These are phyloP conservation scores for Paramarasmius palmivorus DNA, from an alignment of 1,284 basidiomycete species.

Conservation along the genomic window DNA sequence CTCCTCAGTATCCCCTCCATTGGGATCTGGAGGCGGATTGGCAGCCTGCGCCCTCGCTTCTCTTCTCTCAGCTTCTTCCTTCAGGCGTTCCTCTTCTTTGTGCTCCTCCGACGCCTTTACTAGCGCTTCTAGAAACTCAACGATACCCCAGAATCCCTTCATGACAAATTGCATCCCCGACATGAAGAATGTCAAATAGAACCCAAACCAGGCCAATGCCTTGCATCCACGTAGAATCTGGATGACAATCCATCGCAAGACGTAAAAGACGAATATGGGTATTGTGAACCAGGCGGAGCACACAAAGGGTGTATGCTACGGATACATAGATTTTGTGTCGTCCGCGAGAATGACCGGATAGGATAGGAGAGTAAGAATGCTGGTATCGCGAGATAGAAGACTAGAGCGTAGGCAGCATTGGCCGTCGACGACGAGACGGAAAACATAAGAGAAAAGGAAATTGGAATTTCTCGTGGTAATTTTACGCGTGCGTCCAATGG, in stretches of 20 bases:
- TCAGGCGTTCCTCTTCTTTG: not conserved
- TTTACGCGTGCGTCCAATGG: too few species aligned
- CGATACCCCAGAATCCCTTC: not conserved
- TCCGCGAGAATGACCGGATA: not conserved
- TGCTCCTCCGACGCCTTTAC: not conserved
- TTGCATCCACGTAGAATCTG: constrained; percentile 1
- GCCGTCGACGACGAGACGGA: not conserved
- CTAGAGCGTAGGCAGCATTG: not conserved
- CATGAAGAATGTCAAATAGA: constrained; percentile 6
- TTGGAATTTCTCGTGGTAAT: too few species aligned
- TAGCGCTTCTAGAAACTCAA: constrained; percentile 1
- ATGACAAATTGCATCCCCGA: constrained; percentile 1
- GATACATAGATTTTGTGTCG: not conserved
- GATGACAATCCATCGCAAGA: not conserved
- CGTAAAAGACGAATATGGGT: not conserved
- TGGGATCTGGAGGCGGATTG: not conserved
- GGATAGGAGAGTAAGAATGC: constrained; percentile 1
- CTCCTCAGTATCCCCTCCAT: not conserved
- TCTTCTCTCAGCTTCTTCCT: constrained; percentile 1
- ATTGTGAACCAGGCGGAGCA: not conserved
- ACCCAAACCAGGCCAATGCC: constrained; percentile 7
- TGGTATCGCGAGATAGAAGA: constrained; percentile 1
- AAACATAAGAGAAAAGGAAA: not conserved
- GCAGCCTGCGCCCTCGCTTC: not conserved
- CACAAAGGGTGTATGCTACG: not conserved